phyloP scores from a whole-genome alignment of 805 yeast species.

The Limtongia smithiae region DNA sequence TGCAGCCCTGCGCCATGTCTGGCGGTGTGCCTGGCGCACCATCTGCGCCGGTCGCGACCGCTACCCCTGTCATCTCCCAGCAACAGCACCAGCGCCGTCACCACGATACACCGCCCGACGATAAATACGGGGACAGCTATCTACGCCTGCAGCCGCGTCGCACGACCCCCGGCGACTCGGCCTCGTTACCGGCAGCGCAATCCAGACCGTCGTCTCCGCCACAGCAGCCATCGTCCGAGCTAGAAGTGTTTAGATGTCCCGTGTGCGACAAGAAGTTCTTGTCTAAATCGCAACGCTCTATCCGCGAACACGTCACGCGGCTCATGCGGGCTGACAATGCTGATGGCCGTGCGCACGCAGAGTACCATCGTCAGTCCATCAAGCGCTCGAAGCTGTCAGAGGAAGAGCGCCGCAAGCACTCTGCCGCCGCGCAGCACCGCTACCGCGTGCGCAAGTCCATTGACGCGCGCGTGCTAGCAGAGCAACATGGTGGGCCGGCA shows the following conservation, averaged over 20 bases:
- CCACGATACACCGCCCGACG: no score
- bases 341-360: constrained; percentile 19
- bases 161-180: no score
- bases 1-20: no score
- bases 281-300: constrained; percentile 15
- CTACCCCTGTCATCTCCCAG: no score
- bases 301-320: constrained; percentile 21
- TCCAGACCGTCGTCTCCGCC: no score
- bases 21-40: no score
- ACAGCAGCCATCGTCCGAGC: neutral
- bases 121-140: neutral
- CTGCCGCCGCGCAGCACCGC: constrained; percentile 22
- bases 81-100: no score
- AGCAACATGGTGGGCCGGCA: constrained; percentile 17
- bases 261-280: constrained; percentile 23
- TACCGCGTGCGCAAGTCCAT: constrained; percentile 16
- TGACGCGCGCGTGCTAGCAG: constrained; percentile 14
- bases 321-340: constrained; percentile 15
- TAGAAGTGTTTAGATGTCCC: constrained; percentile 18
- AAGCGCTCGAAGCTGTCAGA: constrained; percentile 11
- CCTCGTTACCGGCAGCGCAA: no score
- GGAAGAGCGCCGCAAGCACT: constrained; percentile 15
- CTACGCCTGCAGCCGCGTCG: neutral
- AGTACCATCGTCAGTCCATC: constrained; percentile 13
- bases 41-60: no score